Percentiles rank a stretch among this genome's conserved stretches.
Conservation (phyloP, 2,329 filamentous ascomycete genomes). For the Colletotrichum paranaense region DNA sequence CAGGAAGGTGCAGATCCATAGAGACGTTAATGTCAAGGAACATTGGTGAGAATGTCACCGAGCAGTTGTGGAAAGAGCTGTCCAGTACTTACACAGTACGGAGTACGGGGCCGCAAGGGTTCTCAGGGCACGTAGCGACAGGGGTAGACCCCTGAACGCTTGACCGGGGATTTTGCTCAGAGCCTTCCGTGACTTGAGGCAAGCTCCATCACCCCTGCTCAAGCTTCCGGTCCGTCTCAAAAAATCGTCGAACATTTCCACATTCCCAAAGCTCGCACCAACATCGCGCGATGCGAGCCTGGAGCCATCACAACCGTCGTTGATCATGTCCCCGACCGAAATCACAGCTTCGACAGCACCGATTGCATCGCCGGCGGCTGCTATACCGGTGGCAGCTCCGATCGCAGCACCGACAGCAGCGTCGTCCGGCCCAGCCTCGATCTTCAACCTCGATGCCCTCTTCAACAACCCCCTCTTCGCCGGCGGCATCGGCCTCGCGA, state of each 20-base stretch:
- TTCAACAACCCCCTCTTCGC: constrained; percentile 74
- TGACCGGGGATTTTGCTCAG: neutral
- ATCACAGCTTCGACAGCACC: neutral
- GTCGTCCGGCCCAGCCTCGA: constrained; percentile 38
- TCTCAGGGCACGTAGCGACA: neutral
- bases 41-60: neutral
- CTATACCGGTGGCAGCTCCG: neutral
- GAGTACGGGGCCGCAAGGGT: neutral
- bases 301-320: constrained; percentile 13
- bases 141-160: neutral
- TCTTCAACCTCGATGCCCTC: constrained; percentile 64
- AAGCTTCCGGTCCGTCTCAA: neutral
- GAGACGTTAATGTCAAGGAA: neutral
- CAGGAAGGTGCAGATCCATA: neutral
- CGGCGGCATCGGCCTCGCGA: constrained; percentile 89
- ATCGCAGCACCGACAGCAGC: neutral
- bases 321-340: constrained; percentile 24
- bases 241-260: constrained; percentile 1
- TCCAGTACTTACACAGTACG: too few relatives aligned
- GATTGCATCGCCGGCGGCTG: neutral
- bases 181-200: neutral
- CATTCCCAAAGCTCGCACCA: neutral
- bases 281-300: constrained; percentile 14
- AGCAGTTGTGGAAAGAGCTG: neutral
- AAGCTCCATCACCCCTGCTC: neutral